Percentiles rank a stretch among this genome's conserved stretches.
Evolutionary conservation across 495 filamentous ascomycete genomes (phyloP).

Genomic region (Copromyces sp.): DNA sequence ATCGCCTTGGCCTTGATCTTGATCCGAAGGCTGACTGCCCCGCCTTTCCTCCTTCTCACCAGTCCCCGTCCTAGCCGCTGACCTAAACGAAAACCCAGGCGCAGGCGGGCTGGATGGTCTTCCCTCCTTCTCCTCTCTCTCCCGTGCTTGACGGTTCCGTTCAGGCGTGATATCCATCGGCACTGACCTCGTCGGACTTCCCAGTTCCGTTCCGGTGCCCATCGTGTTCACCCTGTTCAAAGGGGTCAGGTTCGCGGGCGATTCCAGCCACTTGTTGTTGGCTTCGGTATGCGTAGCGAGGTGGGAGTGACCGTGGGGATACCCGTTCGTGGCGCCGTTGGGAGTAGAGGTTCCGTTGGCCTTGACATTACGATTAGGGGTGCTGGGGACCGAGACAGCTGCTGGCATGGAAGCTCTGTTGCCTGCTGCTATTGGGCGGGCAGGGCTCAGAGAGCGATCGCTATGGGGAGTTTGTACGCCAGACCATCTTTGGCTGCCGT

Average conservation of each 20-base stretch:
- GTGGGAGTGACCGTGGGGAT: not conserved
- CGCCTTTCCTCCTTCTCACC: conserved; percentile 15
- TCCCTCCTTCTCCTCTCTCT: not conserved
- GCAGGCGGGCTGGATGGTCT: not conserved
- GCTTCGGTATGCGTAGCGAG: not conserved
- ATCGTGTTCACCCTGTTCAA: not conserved
- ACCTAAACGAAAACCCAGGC: not conserved
- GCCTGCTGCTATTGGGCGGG: conserved; percentile 24
- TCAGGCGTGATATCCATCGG: not conserved
- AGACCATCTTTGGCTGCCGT: conserved; percentile 7
- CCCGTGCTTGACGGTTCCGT: not conserved
- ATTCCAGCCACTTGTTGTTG: not conserved
- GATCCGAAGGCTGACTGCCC: conserved; percentile 23
- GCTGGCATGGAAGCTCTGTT: conserved; percentile 18
- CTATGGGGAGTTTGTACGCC: conserved; percentile 22
- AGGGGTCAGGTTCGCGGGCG: not conserved
- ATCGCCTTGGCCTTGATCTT: not conserved
- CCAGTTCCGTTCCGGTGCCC: not conserved
- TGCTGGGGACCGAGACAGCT: not conserved
- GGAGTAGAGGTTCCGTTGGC: not conserved
- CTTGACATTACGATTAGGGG: not conserved
- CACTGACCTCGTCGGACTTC: not conserved
- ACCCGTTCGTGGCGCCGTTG: not conserved
- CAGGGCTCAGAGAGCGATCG: conserved; percentile 41
- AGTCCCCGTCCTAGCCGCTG: not conserved